Evolutionary conservation across 257 asterid genomes (phyloP), one percentile per base, ranked within the genome.

Genomic region (Solanum pennellii): DNA sequence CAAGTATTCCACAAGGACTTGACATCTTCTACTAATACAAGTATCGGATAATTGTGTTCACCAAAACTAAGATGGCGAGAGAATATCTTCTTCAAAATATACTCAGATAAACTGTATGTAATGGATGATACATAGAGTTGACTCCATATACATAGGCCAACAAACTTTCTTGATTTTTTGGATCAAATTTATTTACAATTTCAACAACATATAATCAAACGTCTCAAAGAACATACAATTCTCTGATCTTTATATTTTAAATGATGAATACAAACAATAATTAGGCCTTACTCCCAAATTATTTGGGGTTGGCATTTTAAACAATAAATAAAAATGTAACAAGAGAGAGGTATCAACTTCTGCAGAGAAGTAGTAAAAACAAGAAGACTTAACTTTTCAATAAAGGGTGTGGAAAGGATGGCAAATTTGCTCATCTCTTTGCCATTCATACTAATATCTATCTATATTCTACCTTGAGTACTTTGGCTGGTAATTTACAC

Each of bases 361-460:
- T 44, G 25, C 41, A 80, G 85, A 27, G 5, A 15, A 45, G 16
- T 79, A 79, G 27, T 27, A 79, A 79, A 45, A 80, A 47, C 44
- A 82, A 82, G 85, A 80, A 29, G 45, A 49, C 85, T 33, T 49
- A 5, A 80, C 8, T 12, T 41, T 14, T 75, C 6, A 75, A 76
- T 33, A 42, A 39, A 27, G n/a, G 21, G 66, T 18, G 75, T 86
- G 91, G 90, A 93, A 92, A 90, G 94, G 95, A 94, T 88, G 97
- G 90, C 94, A 39, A 75, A 82, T 49, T 71, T 85, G 88, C 92
- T 87, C 37, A 88, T 91, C 97, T 20, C 94, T 89, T 91, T 92
- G 88, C 94, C 91, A 88, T 88, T 39, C 83, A 62, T 62, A 45
- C 88, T 86, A 75, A 25, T 33, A 68, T 79, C 45, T 71, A 89